A percentile compares a stretch with the other conserved stretches of the same genome.
These are phyloP conservation scores for Hyaloscypha variabilis DNA, from an alignment of 495 filamentous ascomycete species.

Conservation along the genomic window DNA sequence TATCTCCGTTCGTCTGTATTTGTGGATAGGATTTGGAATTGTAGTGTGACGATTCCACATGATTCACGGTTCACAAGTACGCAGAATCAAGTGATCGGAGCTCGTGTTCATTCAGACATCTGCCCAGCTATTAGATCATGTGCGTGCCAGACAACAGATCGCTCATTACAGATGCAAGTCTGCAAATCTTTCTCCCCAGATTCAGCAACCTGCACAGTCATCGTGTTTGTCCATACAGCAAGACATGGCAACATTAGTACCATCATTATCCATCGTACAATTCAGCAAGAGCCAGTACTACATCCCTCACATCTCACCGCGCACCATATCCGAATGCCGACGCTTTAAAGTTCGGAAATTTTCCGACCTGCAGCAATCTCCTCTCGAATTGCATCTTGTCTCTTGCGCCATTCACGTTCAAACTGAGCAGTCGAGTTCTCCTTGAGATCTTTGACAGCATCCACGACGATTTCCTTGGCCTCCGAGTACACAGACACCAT, in stretches of 20 bases:
- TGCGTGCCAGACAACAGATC: background rate
- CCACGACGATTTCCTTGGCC: slow-evolving; percentile 9
- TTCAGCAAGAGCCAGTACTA: background rate
- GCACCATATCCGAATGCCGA: background rate
- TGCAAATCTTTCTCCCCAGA: background rate
- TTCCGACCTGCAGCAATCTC: slow-evolving; percentile 13
- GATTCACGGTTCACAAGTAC: background rate
- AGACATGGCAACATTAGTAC: background rate
- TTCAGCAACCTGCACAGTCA: background rate
- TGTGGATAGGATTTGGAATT: slow-evolving; percentile 1
- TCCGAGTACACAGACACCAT: slow-evolving; percentile 17
- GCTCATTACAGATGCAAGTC: background rate
- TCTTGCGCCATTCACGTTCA: slow-evolving; percentile 23
- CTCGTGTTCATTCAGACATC: background rate
- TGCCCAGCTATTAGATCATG: background rate
- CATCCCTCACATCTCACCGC: background rate
- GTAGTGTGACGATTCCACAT: background rate
- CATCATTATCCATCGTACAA: background rate
- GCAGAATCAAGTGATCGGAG: background rate
- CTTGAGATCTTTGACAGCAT: slow-evolving; percentile 3
- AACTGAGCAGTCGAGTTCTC: slow-evolving; percentile 13
- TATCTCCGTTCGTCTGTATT: no score
- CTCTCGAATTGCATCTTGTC: slow-evolving; percentile 19
- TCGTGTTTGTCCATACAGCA: background rate
- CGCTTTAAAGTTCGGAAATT: background rate